Evolutionary conservation across 2,329 filamentous ascomycete genomes (phyloP).

Genomic region (Talaromyces amestolkiae): DNA sequence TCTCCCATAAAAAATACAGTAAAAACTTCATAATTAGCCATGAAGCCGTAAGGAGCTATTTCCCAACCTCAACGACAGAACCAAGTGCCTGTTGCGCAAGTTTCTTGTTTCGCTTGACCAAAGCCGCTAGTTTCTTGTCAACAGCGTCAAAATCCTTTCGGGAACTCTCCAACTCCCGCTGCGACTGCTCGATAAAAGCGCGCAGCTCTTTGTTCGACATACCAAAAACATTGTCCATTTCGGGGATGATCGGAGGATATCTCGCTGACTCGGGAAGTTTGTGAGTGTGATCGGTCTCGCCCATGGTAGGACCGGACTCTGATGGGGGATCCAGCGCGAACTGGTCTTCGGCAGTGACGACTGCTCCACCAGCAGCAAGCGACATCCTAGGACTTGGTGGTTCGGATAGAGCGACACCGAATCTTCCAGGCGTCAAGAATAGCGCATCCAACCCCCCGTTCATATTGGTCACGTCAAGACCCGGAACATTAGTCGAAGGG

Average conservation of each 20-base stretch:
- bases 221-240: constrained; percentile 41
- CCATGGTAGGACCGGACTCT: constrained; percentile 33
- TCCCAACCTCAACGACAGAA: constrained; percentile 26
- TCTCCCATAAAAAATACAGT: background rate
- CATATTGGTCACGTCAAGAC: constrained; percentile 45
- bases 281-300: constrained; percentile 43
- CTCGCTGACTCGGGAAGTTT: constrained; percentile 33
- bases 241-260: constrained; percentile 35
- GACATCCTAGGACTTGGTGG: constrained; percentile 6
- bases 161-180: constrained; percentile 68
- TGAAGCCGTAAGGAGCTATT: constrained; percentile 9
- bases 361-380: constrained; percentile 18
- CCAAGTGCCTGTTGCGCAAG: constrained; percentile 42
- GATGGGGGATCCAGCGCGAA: constrained; percentile 23
- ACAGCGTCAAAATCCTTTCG: constrained; percentile 62
- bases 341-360: constrained; percentile 26
- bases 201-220: constrained; percentile 44
- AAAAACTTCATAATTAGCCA: background rate
- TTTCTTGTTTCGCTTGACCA: constrained; percentile 45
- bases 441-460: constrained; percentile 46
- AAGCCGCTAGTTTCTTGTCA: constrained; percentile 43
- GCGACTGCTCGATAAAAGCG: constrained; percentile 39
- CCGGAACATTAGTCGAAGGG: constrained; percentile 35
- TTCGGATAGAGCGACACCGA: constrained; percentile 45
- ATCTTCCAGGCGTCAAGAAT: constrained; percentile 45